These are phyloP conservation scores for Flaveria trinervia DNA, from an alignment of 129 eudicot genomes.

Conservation along the genomic window DNA sequence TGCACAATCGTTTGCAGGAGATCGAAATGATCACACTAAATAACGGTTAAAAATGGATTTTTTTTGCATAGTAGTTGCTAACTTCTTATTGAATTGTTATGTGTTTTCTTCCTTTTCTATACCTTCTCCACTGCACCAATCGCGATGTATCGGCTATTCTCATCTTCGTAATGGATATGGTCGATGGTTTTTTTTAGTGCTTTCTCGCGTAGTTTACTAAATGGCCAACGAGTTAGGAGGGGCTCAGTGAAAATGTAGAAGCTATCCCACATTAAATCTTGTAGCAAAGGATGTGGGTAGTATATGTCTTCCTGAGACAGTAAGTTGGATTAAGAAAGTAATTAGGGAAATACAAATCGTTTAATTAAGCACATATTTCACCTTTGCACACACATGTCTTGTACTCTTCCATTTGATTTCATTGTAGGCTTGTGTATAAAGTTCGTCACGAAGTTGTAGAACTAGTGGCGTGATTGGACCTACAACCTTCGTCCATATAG, in stretches of 20 bases:
- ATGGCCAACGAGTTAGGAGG: slow-evolving; percentile 66
- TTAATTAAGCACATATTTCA: background rate
- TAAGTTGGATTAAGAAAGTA: background rate
- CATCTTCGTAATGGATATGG: slow-evolving; percentile 81
- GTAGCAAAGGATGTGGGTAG: slow-evolving; percentile 68
- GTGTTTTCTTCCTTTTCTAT: background rate
- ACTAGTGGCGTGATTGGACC: slow-evolving; percentile 65
- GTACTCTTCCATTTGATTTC: slow-evolving; percentile 50
- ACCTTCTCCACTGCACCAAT: slow-evolving; percentile 75
- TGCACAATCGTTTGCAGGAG: slow-evolving; percentile 11
- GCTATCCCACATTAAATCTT: slow-evolving; percentile 74
- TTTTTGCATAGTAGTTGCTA: background rate
- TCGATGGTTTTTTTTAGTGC: slow-evolving; percentile 59
- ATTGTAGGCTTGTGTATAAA: slow-evolving; percentile 48
- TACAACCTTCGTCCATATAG: slow-evolving; percentile 54
- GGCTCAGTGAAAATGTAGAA: slow-evolving; percentile 58
- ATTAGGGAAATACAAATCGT: background rate
- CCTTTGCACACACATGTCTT: slow-evolving; percentile 61
- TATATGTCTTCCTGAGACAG: slow-evolving; percentile 64
- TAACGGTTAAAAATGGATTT: no score
- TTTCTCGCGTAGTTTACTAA: slow-evolving; percentile 54
- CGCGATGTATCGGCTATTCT: slow-evolving; percentile 62
- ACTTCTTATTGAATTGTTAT: background rate
- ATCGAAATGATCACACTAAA: no score
- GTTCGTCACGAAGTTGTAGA: slow-evolving; percentile 54